A percentile compares a stretch with the other conserved stretches of the same genome.
Evolutionary conservation across 768 basidiomycete species (phyloP).

Genomic region (Fibroporia radiculosa): DNA sequence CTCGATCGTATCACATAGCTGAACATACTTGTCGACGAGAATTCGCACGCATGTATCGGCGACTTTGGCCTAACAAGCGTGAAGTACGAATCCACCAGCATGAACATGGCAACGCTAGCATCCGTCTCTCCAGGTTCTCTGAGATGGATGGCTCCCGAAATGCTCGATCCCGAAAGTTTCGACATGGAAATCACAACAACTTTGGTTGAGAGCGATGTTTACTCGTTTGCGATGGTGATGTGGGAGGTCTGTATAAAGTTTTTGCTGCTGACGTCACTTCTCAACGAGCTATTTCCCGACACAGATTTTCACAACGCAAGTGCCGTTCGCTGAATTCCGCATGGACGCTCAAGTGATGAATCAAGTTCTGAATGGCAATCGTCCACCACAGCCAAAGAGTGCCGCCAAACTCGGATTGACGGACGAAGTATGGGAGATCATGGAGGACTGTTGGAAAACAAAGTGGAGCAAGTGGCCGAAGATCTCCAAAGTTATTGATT

Average conservation of each 20-base stretch:
- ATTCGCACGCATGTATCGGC: constrained; percentile 11
- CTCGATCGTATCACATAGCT: constrained; percentile 4
- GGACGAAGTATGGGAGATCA: constrained; percentile 2
- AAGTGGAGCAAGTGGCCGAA: no score
- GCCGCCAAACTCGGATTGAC: constrained; percentile 1
- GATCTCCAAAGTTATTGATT: no score
- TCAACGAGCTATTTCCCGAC: neutral
- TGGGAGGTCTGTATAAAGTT: constrained; percentile 9
- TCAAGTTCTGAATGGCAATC: neutral
- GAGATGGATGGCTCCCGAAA: constrained; percentile 18
- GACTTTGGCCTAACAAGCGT: constrained; percentile 20
- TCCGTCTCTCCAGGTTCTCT: constrained; percentile 4
- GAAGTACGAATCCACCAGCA: constrained; percentile 7
- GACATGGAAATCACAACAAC: neutral
- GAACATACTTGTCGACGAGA: constrained; percentile 19
- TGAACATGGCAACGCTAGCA: neutral
- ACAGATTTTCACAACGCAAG: constrained; percentile 3
- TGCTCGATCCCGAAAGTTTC: constrained; percentile 6
- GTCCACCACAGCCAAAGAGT: neutral
- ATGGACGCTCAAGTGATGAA: constrained; percentile 1
- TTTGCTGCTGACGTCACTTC: neutral
- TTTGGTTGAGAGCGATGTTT: constrained; percentile 12
- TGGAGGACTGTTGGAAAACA: constrained; percentile 6
- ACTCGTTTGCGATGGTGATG: constrained; percentile 13
- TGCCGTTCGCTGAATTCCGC: neutral